Conservation (phyloP, 202 grass and related monocot species). For the Eragrostis tef region DNA sequence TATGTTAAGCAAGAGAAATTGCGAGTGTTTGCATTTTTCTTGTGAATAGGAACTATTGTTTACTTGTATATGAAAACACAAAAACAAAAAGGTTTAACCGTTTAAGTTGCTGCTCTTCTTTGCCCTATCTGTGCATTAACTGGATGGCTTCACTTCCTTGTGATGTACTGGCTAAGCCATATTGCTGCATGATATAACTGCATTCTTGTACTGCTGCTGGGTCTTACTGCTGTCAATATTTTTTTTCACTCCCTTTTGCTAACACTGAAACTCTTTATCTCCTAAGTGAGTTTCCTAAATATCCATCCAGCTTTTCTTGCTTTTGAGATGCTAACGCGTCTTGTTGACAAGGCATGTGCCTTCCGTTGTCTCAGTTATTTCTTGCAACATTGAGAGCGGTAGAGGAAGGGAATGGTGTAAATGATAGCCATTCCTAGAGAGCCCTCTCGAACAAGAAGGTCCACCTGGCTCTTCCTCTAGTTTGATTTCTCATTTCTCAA, state of each 20-base stretch:
- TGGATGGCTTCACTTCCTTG: background rate
- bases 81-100: background rate
- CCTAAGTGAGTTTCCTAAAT: conserved; percentile 41
- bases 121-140: background rate
- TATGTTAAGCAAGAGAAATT: conserved; percentile 5
- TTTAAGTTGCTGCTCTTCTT: background rate
- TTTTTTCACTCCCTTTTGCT: background rate
- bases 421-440: conserved; percentile 67
- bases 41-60: conserved; percentile 21
- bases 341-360: background rate
- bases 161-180: background rate
- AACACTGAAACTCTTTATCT: no score
- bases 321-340: background rate
- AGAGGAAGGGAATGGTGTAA: conserved; percentile 61
- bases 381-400: conserved; percentile 45
- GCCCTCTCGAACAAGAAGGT: conserved; percentile 63
- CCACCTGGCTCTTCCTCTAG: conserved; percentile 22
- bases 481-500: conserved; percentile 25
- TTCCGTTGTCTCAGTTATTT: background rate
- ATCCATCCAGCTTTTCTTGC: background rate
- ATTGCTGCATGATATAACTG: conserved; percentile 41
- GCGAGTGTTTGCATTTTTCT: background rate
- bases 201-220: conserved; percentile 46
- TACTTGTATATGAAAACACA: conserved; percentile 37
- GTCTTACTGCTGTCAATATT: conserved; percentile 42